Conservation (phyloP, 306 rosid species). For the Acacia confusa region DNA sequence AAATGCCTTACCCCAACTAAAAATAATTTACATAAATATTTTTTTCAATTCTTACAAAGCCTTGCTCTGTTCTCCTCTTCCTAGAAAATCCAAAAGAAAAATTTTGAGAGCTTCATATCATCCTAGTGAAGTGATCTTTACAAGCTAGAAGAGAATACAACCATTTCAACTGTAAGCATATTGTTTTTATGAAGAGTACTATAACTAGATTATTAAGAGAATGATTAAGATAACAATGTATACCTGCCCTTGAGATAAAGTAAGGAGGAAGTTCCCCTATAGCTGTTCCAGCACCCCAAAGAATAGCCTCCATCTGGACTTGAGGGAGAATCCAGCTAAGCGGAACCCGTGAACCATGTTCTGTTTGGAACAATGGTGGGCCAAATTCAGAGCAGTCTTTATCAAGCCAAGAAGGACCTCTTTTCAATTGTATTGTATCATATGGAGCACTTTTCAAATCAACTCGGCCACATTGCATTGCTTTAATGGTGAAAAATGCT, state of each 20-base stretch:
- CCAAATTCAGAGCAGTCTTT: slow-evolving; percentile 89
- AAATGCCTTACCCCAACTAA: not conserved
- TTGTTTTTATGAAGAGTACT: not conserved
- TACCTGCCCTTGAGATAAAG: slow-evolving; percentile 99
- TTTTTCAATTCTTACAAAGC: not conserved
- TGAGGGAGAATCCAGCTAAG: slow-evolving; percentile 84
- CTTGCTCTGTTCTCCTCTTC: slow-evolving; percentile 13
- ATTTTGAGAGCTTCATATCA: slow-evolving; percentile 21
- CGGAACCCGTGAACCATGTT: slow-evolving; percentile 72
- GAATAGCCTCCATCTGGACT: slow-evolving; percentile 87
- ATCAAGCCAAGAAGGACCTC: slow-evolving; percentile 94
- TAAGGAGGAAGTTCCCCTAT: slow-evolving; percentile 99
- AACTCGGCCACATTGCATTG: slow-evolving; percentile 94
- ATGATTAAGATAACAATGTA: slow-evolving; percentile 2
- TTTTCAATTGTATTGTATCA: slow-evolving; percentile 86
- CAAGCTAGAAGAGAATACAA: not conserved
- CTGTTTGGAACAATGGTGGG: slow-evolving; percentile 64
- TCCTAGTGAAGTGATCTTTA: not conserved
- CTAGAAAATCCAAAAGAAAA: slow-evolving; percentile 1
- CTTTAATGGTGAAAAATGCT: slow-evolving; percentile 88
- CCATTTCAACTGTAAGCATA: slow-evolving; percentile 4
- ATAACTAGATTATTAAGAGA: slow-evolving; percentile 14
- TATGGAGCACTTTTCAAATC: slow-evolving; percentile 92
- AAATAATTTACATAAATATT: not conserved
- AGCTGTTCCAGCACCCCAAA: slow-evolving; percentile 98